Conservation (phyloP, 2,329 filamentous ascomycete genomes). For the Aciculosporium take region DNA sequence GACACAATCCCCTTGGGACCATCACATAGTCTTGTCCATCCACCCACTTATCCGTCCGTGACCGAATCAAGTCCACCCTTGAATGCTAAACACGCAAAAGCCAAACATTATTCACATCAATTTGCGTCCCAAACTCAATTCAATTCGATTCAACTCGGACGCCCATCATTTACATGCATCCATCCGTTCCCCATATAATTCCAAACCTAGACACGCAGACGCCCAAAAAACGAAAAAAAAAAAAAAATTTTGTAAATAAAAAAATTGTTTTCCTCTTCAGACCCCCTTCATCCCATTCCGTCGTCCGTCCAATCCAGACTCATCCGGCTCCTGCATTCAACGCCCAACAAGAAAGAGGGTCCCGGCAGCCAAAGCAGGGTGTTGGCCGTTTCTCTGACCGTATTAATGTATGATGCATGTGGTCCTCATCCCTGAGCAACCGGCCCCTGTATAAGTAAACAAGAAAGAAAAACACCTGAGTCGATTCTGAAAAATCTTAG, state of each 20-base stretch:
- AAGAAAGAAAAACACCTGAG: background rate
- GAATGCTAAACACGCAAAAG: no score
- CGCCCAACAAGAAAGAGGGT: background rate
- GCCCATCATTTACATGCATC: constrained; percentile 1
- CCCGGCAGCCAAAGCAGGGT: background rate
- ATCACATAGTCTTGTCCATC: no score
- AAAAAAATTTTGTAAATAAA: no score
- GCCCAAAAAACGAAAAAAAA: background rate
- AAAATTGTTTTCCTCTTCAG: no score
- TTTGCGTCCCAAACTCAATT: background rate
- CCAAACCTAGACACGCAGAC: background rate
- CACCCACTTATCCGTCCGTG: no score
- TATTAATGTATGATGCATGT: background rate
- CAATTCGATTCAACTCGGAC: constrained; percentile 1
- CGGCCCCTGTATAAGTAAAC: background rate
- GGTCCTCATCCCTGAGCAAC: background rate
- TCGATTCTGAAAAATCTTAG: background rate
- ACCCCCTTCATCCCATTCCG: no score
- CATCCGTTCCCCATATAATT: background rate
- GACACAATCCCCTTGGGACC: no score
- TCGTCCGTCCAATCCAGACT: no score
- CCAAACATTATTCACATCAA: no score
- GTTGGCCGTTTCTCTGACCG: background rate
- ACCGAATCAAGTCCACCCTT: no score
- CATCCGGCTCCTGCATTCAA: background rate